Conservation (phyloP, 345 rosid species). For the Lepidium didymum region DNA sequence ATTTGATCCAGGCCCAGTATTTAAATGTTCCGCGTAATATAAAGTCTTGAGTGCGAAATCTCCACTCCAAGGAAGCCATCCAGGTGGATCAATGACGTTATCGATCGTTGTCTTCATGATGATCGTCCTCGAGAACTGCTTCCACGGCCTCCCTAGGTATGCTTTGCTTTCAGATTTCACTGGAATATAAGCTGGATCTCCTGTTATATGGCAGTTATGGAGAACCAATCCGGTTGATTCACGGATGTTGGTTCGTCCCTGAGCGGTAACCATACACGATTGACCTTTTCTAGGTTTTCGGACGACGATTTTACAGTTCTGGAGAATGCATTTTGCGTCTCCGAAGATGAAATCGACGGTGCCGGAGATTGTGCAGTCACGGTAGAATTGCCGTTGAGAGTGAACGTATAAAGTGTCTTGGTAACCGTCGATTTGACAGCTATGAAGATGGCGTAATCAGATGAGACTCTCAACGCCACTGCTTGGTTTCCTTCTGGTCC, state of each 20-base stretch:
- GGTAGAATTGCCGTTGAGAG: slow-evolving; percentile 65
- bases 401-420: slow-evolving; percentile 68
- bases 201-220: slow-evolving; percentile 54
- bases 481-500: slow-evolving; percentile 59
- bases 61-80: slow-evolving; percentile 54
- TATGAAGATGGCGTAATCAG: slow-evolving; percentile 46
- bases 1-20: slow-evolving; percentile 56
- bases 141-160: slow-evolving; percentile 78
- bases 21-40: slow-evolving; percentile 49
- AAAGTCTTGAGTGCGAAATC: slow-evolving; percentile 42
- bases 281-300: slow-evolving; percentile 44
- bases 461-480: slow-evolving; percentile 56
- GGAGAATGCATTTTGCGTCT: slow-evolving; percentile 44
- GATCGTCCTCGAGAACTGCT: slow-evolving; percentile 46
- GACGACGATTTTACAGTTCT: slow-evolving; percentile 53
- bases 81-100: slow-evolving; percentile 49
- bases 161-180: slow-evolving; percentile 36
- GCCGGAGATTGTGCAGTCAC: slow-evolving; percentile 62
- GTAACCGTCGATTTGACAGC: slow-evolving; percentile 53
- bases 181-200: slow-evolving; percentile 29
- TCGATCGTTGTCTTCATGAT: slow-evolving; percentile 49
- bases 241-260: slow-evolving; percentile 43
- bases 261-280: slow-evolving; percentile 55
- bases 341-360: slow-evolving; percentile 77
- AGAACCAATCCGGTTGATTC: slow-evolving; percentile 49